Percentiles rank a stretch among this genome's conserved stretches.
These are phyloP conservation scores for Teratosphaeria epicoccoides DNA, from an alignment of 2,329 filamentous ascomycete genomes.

Conservation along the genomic window DNA sequence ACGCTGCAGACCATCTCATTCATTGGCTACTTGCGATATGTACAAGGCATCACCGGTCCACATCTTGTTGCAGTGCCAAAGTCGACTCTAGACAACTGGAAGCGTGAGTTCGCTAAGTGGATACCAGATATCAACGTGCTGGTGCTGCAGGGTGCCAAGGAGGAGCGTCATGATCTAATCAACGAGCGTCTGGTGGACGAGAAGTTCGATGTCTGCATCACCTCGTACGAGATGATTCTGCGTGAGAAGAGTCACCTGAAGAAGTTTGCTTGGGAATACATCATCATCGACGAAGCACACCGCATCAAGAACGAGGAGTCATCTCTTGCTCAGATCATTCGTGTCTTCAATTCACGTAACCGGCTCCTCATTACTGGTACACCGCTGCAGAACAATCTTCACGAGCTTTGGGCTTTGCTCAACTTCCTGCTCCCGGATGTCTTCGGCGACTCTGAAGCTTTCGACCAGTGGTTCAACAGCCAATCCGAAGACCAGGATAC, in stretches of 20 bases:
- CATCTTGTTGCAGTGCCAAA: conserved; percentile 91
- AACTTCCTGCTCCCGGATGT: conserved; percentile 98
- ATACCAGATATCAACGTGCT: conserved; percentile 92
- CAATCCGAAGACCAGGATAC: conserved; percentile 87
- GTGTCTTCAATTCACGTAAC: conserved; percentile 90
- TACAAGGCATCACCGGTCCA: conserved; percentile 79
- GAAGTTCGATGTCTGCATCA: conserved; percentile 95
- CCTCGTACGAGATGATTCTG: conserved; percentile 97
- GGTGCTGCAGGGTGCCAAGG: conserved; percentile 88
- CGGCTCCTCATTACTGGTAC: conserved; percentile 92
- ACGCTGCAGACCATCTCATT: conserved; percentile 96
- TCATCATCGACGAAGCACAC: conserved; percentile 96
- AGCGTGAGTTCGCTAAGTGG: conserved; percentile 86
- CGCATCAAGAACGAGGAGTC: conserved; percentile 99
- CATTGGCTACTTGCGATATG: conserved; percentile 83
- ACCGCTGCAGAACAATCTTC: conserved; percentile 92
- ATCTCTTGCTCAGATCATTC: conserved; percentile 89
- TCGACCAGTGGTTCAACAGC: conserved; percentile 94
- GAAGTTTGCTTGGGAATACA: conserved; percentile 99
- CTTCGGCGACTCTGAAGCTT: conserved; percentile 91
- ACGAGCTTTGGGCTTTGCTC: conserved; percentile 93
- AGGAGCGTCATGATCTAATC: conserved; percentile 80
- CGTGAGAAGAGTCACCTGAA: conserved; percentile 89
- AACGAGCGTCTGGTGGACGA: conserved; percentile 85
- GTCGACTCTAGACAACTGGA: conserved; percentile 97